phyloP scores from a whole-genome alignment of 306 rosid species.

The barrel medic (Medicago truncatula) region MtrunA17r5.0-ANR NC_053048.1:34271001-34271500 shows the following conservation, averaged over 20 bases:
- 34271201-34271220: constrained; percentile 2
- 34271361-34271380: background rate
- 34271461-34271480: no score
- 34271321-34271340: constrained; percentile 17
- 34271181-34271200: constrained; percentile 31
- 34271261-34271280: constrained; percentile 39
- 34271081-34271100: constrained; percentile 60
- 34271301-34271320: constrained; percentile 49
- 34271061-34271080: constrained; percentile 34
- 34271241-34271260: constrained; percentile 21
- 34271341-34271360: constrained; percentile 3
- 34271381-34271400: background rate
- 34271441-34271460: no score
- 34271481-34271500: no score
- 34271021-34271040: constrained; percentile 42
- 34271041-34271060: constrained; percentile 47
- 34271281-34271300: constrained; percentile 72
- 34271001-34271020: constrained; percentile 76
- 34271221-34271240: constrained; percentile 38
- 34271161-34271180: background rate
- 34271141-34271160: no score
- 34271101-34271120: constrained; percentile 44
- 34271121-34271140: no score
- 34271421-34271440: background rate
- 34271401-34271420: background rate